Evolutionary conservation across 805 yeast genomes (phyloP), one percentile per base, ranked within the genome.

Genomic region (Candida tammaniensis): DNA sequence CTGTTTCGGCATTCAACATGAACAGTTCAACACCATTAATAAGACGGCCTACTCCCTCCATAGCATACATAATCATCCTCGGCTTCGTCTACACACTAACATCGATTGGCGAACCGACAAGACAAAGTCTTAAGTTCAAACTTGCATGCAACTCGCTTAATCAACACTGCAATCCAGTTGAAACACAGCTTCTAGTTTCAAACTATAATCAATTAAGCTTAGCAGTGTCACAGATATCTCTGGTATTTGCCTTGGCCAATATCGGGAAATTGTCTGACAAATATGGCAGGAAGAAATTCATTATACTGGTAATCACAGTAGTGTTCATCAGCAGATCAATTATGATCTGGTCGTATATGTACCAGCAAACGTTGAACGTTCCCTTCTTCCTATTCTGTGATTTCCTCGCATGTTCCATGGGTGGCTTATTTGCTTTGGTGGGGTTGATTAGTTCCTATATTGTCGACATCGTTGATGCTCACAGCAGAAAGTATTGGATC

Each of bases 401-500:
- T 11, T 36, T 72, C 1, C 23, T 80, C 1, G 68, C 68, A 17
- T 68, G 78, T 19, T 34, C 72, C 2, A 72, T 80, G 12, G 96
- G 96, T 16, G 82, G 87, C 0, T 32, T 71, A 5, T 55, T 76
- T 35, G 69, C 79, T 4, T 44, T 80, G 19, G 48, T 81, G 27
- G 74, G 82, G 5, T 57, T 82, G 18, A 63, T 76, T 10, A 80
- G 78, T 49, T 74, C 88, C 38, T 86, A 85, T 51, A 69, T 84
- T 12, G 66, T 86, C 4, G 96, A 87, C 59, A 76, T 86, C 22
- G 79, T 78, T 4, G 80, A 77, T n/a, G 73, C 86, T 0, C 64
- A 63, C 20, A 65, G 72, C 34, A 62, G 95, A 39, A 69, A 76
- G 13, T 65, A 71, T 36, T 61, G 72, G 13, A 61, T 83, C 43